Percentiles rank a stretch among this genome's conserved stretches.
Evolutionary conservation across 768 basidiomycete species (phyloP).

Genomic region (Leccinum uliginosum): DNA sequence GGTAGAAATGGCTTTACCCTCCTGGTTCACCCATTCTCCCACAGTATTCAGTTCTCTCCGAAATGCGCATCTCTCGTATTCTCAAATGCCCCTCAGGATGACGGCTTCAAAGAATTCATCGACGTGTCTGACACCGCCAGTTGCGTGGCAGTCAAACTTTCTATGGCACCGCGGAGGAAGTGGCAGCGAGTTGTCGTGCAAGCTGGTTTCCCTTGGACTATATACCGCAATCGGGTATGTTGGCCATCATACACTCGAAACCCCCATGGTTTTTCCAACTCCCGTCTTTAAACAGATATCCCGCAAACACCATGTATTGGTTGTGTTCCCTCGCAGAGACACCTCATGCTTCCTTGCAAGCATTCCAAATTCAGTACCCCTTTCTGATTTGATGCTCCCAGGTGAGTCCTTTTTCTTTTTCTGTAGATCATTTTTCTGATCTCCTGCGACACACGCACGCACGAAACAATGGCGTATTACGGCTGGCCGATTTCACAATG

Average conservation of each 20-base stretch:
- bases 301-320: constrained; percentile 40
- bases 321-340: constrained; percentile 58
- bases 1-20: constrained; percentile 5
- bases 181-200: constrained; percentile 44
- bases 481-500: constrained; percentile 88
- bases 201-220: constrained; percentile 50
- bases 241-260: background rate
- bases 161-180: constrained; percentile 29
- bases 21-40: constrained; percentile 22
- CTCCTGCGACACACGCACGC: constrained; percentile 2
- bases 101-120: constrained; percentile 20
- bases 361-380: constrained; percentile 60
- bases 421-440: background rate
- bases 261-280: constrained; percentile 5
- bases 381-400: constrained; percentile 76
- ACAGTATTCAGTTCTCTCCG: constrained; percentile 20
- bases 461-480: constrained; percentile 63
- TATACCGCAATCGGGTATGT: constrained; percentile 54
- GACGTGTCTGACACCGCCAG: constrained; percentile 1
- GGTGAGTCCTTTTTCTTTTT: constrained; percentile 49
- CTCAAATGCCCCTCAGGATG: constrained; percentile 11
- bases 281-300: constrained; percentile 36
- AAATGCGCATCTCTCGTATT: constrained; percentile 15
- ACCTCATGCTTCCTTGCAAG: constrained; percentile 53
- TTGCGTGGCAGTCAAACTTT: constrained; percentile 18